Conservation (phyloP, 2,329 filamentous ascomycete species). For the Xenoacremonium recifei region DNA sequence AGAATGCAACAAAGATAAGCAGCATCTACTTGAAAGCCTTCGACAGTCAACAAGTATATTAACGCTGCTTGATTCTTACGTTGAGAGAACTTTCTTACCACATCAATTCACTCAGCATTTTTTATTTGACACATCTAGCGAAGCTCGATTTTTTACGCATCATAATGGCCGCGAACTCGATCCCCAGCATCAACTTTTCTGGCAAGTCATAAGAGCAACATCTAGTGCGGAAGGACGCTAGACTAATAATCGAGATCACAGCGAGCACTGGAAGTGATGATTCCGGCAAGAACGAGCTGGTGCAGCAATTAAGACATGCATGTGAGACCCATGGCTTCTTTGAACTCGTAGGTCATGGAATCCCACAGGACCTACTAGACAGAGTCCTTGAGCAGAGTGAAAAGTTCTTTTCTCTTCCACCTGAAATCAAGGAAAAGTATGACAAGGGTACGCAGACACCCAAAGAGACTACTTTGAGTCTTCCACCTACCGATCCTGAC, state of each 20-base stretch:
- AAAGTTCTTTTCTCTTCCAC: conserved; percentile 3
- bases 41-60: too few species aligned
- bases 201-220: background rate
- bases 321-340: conserved; percentile 10
- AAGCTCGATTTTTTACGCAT: too few species aligned
- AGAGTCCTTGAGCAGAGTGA: conserved; percentile 1
- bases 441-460: conserved; percentile 2
- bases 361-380: conserved; percentile 6
- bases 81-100: too few species aligned
- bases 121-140: too few species aligned
- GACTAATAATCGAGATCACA: too few species aligned
- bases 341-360: conserved; percentile 7
- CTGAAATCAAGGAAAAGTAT: conserved; percentile 7
- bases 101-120: too few species aligned
- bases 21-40: too few species aligned
- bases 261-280: background rate
- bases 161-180: background rate
- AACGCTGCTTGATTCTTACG: too few species aligned
- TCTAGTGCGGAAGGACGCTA: background rate
- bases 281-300: background rate
- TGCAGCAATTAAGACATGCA: conserved; percentile 2
- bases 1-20: too few species aligned
- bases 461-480: background rate
- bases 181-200: conserved; percentile 9
- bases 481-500: background rate